phyloP scores from a whole-genome alignment of 1,284 basidiomycete genomes.

The Abortiporus biennis region DNA sequence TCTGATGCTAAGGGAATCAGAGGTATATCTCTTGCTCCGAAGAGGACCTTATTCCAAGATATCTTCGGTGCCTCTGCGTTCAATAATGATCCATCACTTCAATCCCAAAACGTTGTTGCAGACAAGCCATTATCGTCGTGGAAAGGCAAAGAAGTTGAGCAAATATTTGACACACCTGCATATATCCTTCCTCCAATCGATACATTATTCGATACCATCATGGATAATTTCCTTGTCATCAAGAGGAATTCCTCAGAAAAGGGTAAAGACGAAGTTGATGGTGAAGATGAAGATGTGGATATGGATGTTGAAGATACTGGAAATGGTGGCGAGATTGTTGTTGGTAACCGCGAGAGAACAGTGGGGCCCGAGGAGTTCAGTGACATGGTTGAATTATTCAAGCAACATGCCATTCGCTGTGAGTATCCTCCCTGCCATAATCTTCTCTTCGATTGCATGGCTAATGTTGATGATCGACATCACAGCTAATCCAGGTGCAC shows the following conservation, averaged over 20 bases:
- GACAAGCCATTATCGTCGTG: constrained; percentile 17
- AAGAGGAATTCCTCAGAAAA: constrained; percentile 15
- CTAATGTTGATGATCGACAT: constrained; percentile 11
- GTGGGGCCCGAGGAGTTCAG: constrained; percentile 43
- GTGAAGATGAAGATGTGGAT: constrained; percentile 36
- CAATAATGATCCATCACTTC: constrained; percentile 22
- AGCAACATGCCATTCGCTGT: constrained; percentile 40
- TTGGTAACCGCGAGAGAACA: constrained; percentile 26
- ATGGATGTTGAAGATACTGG: constrained; percentile 29
- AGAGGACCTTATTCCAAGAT: constrained; percentile 74
- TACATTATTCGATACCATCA: constrained; percentile 68
- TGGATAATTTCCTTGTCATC: constrained; percentile 48
- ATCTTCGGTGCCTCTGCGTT: constrained; percentile 75
- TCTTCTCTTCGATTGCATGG: background rate
- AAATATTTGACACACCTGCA: constrained; percentile 67
- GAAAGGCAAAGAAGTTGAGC: constrained; percentile 35
- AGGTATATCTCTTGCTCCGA: constrained; percentile 23
- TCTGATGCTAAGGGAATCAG: constrained; percentile 38
- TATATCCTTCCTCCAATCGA: constrained; percentile 79
- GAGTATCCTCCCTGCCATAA: constrained; percentile 10
- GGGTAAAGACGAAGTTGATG: constrained; percentile 17
- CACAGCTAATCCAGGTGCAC: constrained; percentile 1
- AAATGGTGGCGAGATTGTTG: too few species aligned
- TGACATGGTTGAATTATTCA: constrained; percentile 44
- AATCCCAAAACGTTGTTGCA: constrained; percentile 15